Base-by-base conservation (phyloP, 2,329 filamentous ascomycete species). In the Tympanopsis confertula region DNA sequence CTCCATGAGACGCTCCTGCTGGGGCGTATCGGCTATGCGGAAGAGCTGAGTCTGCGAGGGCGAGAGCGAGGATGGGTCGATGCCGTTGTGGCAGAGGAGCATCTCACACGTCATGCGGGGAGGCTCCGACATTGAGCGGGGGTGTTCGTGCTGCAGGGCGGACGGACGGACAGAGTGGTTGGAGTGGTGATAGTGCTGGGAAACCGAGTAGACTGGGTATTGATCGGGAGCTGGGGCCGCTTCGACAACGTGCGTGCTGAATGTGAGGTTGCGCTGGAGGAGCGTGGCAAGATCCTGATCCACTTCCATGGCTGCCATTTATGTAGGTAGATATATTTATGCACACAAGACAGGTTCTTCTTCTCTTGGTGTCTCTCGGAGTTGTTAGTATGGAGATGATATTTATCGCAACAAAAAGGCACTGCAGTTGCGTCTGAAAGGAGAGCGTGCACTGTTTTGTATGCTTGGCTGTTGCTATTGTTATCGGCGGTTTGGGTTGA, bases 161-260 rank as follows among this genome's bases (percentile, higher is more conserved):
- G 59, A 55, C 38, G 66, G 63, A 15, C 60, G 57, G 35, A 54
- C 65, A 43, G 79, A 53, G 54, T 93, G 85, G 33, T 81, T 66
- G 5, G 85, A 86, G 53, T 88, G 86, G 45, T 82, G 81, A 57
- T 94, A 94, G 57, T 94, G 86, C 51, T 85, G 80, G 7, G 84
- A 83, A 47, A 84, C 75, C 41, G 71, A 78, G 62, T 91, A 93
- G 44, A 72, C 66, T 44, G 85, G 79, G 17, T 48, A 54, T 35
- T 59, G 63, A 40, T 60, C 57, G 33, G 50, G 53, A 39, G 52
- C 56, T 15, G 45, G 45, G 44, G 47, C 44, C 20, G 53, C 50
- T 30, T 49, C 43, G 48, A 50, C 42, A 42, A 55, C 42, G 54
- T 55, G 43, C 45, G 39, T 48, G 46, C 48, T 54, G 46, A 91